A percentile compares a stretch with the other conserved stretches of the same genome.
These are phyloP conservation scores for Aspergillus kassunensis DNA, from an alignment of 495 filamentous ascomycete genomes.

Conservation along the genomic window DNA sequence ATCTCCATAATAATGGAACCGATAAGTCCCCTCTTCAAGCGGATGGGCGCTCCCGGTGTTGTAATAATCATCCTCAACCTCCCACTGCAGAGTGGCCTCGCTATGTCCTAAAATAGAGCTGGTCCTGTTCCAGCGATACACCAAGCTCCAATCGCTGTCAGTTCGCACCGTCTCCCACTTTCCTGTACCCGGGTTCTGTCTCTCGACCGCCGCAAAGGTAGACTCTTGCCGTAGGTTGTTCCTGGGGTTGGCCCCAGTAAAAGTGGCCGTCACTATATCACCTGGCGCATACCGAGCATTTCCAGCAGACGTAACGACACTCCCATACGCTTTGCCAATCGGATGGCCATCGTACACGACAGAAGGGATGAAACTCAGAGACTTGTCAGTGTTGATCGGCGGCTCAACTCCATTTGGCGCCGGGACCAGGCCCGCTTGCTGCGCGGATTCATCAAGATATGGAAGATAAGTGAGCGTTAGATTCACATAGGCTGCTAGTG, in stretches of 20 bases:
- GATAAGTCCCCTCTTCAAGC: slow-evolving; percentile 61
- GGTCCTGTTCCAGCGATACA: slow-evolving; percentile 77
- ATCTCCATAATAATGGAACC: slow-evolving; percentile 84
- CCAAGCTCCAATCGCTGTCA: slow-evolving; percentile 74
- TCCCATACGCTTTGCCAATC: slow-evolving; percentile 72
- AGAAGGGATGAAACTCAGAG: slow-evolving; percentile 73
- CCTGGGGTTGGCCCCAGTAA: slow-evolving; percentile 86
- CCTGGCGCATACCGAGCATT: slow-evolving; percentile 51
- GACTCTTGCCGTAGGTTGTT: slow-evolving; percentile 78
- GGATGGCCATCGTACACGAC: slow-evolving; percentile 74
- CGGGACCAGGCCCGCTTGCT: slow-evolving; percentile 44
- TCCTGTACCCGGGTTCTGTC: slow-evolving; percentile 42
- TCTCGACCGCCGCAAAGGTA: slow-evolving; percentile 79
- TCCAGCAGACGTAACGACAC: slow-evolving; percentile 57
- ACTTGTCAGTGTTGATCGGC: slow-evolving; percentile 76
- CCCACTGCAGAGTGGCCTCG: slow-evolving; percentile 76
- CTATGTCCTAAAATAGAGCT: slow-evolving; percentile 70
- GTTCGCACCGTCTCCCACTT: slow-evolving; percentile 65
- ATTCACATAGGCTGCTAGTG: slow-evolving; percentile 86
- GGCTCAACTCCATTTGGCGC: slow-evolving; percentile 59
- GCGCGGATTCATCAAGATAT: slow-evolving; percentile 51
- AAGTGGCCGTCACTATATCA: slow-evolving; percentile 56
- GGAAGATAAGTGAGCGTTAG: slow-evolving; percentile 68
- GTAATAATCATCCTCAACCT: slow-evolving; percentile 58
- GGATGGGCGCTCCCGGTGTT: slow-evolving; percentile 32